phyloP scores from a whole-genome alignment of 306 rosid species.

The Cyclanthera cordifolia region DNA sequence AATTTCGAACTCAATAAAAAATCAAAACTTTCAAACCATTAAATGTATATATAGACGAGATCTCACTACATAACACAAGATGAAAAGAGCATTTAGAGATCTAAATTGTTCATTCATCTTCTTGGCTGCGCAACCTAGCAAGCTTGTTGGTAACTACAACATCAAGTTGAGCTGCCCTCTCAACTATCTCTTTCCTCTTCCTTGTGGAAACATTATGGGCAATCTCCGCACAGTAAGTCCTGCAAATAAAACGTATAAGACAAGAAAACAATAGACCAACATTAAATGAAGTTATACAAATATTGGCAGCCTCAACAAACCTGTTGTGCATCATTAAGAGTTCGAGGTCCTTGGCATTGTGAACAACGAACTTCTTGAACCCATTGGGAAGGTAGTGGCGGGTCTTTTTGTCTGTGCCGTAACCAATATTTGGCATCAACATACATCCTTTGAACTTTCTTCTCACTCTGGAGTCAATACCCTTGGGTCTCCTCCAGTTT shows the following conservation, averaged over 20 bases:
- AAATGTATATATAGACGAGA: neutral
- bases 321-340: constrained; percentile 52
- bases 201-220: constrained; percentile 41
- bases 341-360: constrained; percentile 42
- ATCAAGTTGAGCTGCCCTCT: constrained; percentile 54
- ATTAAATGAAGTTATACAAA: neutral
- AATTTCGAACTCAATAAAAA: no score
- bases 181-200: constrained; percentile 46
- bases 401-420: constrained; percentile 51
- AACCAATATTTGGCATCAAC: constrained; percentile 52
- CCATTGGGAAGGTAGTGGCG: constrained; percentile 51
- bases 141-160: constrained; percentile 51
- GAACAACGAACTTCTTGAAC: constrained; percentile 50
- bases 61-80: constrained; percentile 17
- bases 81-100: neutral
- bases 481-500: constrained; percentile 49
- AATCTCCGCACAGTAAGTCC: constrained; percentile 53
- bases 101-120: constrained; percentile 33
- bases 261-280: no score
- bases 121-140: constrained; percentile 57
- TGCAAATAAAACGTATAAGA: neutral
- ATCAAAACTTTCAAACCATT: no score
- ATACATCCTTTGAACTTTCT: constrained; percentile 54
- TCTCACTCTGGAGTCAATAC: constrained; percentile 38
- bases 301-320: neutral